Percentiles rank a stretch among this genome's conserved stretches.
Conservation (phyloP, 202 grass and related monocot genomes). For the Elaeis oleifera region DNA sequence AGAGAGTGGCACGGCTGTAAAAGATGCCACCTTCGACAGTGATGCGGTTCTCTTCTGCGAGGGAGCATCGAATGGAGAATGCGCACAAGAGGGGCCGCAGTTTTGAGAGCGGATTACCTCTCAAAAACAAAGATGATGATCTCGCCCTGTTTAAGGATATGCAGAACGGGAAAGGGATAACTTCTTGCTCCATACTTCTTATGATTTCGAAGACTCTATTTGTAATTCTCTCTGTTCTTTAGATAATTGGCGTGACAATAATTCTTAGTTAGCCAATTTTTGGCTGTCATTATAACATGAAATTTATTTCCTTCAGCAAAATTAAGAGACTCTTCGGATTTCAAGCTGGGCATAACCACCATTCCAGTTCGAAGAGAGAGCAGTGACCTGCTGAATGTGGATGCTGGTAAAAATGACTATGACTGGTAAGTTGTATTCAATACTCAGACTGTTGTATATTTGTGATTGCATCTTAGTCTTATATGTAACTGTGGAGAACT, state of each 20-base stretch:
- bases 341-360: conserved; percentile 51
- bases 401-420: conserved; percentile 86
- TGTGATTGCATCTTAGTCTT: conserved; percentile 4
- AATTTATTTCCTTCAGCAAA: conserved; percentile 40
- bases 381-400: conserved; percentile 64
- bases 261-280: neutral
- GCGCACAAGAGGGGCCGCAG: conserved; percentile 51
- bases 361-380: conserved; percentile 50
- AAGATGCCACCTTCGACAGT: conserved; percentile 67
- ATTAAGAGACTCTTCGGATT: conserved; percentile 61
- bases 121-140: conserved; percentile 70
- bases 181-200: conserved; percentile 66
- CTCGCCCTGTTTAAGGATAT: conserved; percentile 62
- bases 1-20: conserved; percentile 3
- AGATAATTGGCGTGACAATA: neutral
- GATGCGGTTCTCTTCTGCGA: conserved; percentile 38
- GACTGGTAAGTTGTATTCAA: conserved; percentile 58
- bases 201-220: conserved; percentile 76
- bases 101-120: conserved; percentile 34
- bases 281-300: conserved; percentile 13
- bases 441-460: conserved; percentile 8
- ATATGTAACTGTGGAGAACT: no score
- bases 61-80: conserved; percentile 25
- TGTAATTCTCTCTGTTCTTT: conserved; percentile 35
- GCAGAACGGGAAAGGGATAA: conserved; percentile 65